These are phyloP conservation scores for Podila epicladia DNA, from an alignment of 192 early-diverging fungal genomes.

Conservation along the genomic window DNA sequence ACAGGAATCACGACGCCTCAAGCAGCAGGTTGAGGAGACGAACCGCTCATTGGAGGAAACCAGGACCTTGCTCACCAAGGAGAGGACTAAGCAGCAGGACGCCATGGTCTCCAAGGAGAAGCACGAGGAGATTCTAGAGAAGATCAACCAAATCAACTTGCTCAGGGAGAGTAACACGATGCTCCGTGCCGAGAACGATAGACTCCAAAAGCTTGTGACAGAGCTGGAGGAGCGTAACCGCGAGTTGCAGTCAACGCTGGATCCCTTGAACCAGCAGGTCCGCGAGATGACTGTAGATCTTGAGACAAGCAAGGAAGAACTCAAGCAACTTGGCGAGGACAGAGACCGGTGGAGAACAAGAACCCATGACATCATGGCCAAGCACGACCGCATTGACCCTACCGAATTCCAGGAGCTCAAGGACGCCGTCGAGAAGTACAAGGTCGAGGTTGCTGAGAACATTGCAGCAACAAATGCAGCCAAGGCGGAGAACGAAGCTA, in stretches of 20 bases:
- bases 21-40: slow-evolving; percentile 69
- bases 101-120: slow-evolving; percentile 61
- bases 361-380: slow-evolving; percentile 75
- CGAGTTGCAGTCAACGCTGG: slow-evolving; percentile 56
- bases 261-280: slow-evolving; percentile 68
- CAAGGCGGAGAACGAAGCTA: slow-evolving; percentile 21
- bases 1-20: slow-evolving; percentile 74
- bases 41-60: slow-evolving; percentile 76
- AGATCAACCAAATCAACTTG: slow-evolving; percentile 71
- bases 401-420: slow-evolving; percentile 78
- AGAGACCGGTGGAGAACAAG: slow-evolving; percentile 76
- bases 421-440: slow-evolving; percentile 54
- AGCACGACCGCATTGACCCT: slow-evolving; percentile 86
- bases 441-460: slow-evolving; percentile 21
- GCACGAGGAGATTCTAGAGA: slow-evolving; percentile 70
- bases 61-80: slow-evolving; percentile 62
- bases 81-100: slow-evolving; percentile 54
- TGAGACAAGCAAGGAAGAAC: slow-evolving; percentile 62
- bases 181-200: slow-evolving; percentile 69
- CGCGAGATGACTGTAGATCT: slow-evolving; percentile 68
- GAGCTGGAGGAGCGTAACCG: slow-evolving; percentile 54
- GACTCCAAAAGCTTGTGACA: slow-evolving; percentile 36
- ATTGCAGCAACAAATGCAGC: slow-evolving; percentile 1
- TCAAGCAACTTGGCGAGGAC: slow-evolving; percentile 69
- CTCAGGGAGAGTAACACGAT: slow-evolving; percentile 84